phyloP scores from a whole-genome alignment of 768 basidiomycete genomes.

The Lactifluus piperatus region DNA sequence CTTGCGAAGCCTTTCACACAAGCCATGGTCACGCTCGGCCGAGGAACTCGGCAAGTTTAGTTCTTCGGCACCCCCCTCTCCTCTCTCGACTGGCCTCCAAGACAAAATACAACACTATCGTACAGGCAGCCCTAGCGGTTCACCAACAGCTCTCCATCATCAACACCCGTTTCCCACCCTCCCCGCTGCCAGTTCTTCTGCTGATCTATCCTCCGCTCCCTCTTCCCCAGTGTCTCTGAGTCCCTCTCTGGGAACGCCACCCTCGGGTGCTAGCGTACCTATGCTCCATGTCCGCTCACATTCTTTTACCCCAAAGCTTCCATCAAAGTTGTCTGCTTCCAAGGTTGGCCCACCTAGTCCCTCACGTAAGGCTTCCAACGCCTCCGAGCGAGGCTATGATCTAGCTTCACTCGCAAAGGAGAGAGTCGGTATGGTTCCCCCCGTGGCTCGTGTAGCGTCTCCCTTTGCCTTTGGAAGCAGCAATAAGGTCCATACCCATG shows the following conservation, averaged over 20 bases:
- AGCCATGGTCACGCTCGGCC: slow-evolving; percentile 71
- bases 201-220: slow-evolving; percentile 11
- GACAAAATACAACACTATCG: slow-evolving; percentile 61
- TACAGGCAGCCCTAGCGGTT: slow-evolving; percentile 32
- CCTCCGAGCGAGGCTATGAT: slow-evolving; percentile 16
- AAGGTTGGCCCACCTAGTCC: slow-evolving; percentile 37
- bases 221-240: slow-evolving; percentile 27
- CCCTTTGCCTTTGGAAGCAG: slow-evolving; percentile 27
- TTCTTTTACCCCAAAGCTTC: slow-evolving; percentile 61
- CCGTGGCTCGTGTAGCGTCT: slow-evolving; percentile 22
- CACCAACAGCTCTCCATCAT: slow-evolving; percentile 20
- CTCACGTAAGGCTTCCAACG: slow-evolving; percentile 40
- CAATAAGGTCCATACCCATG: slow-evolving; percentile 16
- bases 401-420: background rate
- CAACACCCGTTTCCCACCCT: slow-evolving; percentile 29
- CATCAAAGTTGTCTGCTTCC: slow-evolving; percentile 57
- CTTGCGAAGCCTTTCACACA: slow-evolving; percentile 58
- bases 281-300: slow-evolving; percentile 51
- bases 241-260: slow-evolving; percentile 24
- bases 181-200: slow-evolving; percentile 17
- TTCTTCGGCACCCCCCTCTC: slow-evolving; percentile 26
- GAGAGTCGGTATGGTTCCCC: background rate
- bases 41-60: slow-evolving; percentile 64
- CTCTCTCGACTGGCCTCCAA: slow-evolving; percentile 44
- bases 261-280: slow-evolving; percentile 18